Evolutionary conservation across 768 basidiomycete genomes (phyloP).

Genomic region (Strobilomyces dryophilus): DNA sequence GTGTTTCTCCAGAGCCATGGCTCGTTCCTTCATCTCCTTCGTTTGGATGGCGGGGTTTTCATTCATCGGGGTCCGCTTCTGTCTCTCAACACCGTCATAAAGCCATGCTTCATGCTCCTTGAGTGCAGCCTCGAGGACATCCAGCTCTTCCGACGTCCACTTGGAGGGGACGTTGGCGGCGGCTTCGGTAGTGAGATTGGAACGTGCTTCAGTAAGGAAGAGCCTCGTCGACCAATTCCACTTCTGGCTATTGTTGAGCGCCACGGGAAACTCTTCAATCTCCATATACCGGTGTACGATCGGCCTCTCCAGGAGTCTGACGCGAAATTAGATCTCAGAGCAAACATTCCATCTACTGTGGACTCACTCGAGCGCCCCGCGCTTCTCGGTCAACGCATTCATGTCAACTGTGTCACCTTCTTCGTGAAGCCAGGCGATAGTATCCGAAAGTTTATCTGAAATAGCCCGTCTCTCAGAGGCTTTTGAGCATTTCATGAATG

Average conservation of each 20-base stretch:
- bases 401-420: conserved; percentile 81
- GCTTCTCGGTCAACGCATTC: conserved; percentile 67
- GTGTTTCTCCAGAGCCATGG: conserved; percentile 74
- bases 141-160: conserved; percentile 86
- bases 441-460: conserved; percentile 61
- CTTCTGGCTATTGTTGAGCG: conserved; percentile 78
- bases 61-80: conserved; percentile 66
- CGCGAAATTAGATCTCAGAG: conserved; percentile 3
- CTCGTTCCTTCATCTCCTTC: conserved; percentile 79
- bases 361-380: conserved; percentile 78
- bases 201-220: conserved; percentile 80
- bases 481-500: conserved; percentile 85
- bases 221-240: conserved; percentile 83
- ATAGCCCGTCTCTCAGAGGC: conserved; percentile 65
- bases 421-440: conserved; percentile 80
- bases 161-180: conserved; percentile 62
- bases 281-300: conserved; percentile 88
- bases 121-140: conserved; percentile 68
- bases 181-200: conserved; percentile 67
- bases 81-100: conserved; percentile 73
- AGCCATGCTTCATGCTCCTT: conserved; percentile 85
- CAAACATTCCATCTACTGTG: background rate
- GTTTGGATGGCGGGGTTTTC: conserved; percentile 86
- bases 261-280: conserved; percentile 78
- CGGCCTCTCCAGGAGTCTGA: conserved; percentile 72